Evolutionary conservation across 2,329 filamentous ascomycete genomes (phyloP), one percentile per base, ranked within the genome.

Genomic region (Cercospora sp.): DNA sequence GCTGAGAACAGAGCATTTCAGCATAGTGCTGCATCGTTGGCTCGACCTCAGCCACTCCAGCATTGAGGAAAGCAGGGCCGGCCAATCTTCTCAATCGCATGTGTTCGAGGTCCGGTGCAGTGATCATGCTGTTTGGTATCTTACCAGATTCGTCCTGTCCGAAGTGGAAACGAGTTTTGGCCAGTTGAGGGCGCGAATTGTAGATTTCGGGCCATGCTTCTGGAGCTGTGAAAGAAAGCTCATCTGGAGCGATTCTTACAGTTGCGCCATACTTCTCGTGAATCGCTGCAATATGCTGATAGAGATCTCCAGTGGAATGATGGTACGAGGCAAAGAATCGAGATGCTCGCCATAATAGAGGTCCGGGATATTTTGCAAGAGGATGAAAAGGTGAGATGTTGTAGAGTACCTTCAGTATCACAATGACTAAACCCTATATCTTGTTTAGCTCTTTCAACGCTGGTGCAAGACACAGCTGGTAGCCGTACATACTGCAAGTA

Each of bases 161-260:
- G 30, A 72, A 73, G 57, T 73, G 72, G 61, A 61, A 73, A 2
- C 28, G 12, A 1, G 71, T 68, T 57, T 73, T 73, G 26, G 28
- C 51, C 8, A 73, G 65, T 51, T 73, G 72, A 10, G 72, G 72
- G 10, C 72, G 69, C 20, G 70, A 68, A 53, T 73, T 73, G 70
- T 73, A 76, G 55, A 76, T 76, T 42, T 74, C 71, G 2, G 68
- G 45, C 42, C 70, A 71, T 45, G 70, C 71, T 63, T 69, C 69
- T 2, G 75, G 75, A 20, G 69, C 63, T 53, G 73, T 73, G 60
- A 76, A 72, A 16, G 72, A 74, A 3, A 76, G 70, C 57, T 76
- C 75, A 36, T 75, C 73, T 2, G 75, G 75, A 16, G 75, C 73
- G 62, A 76, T 73, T 5, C 75, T 73, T 13, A 76, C 72, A 18